Conservation (phyloP, 2,329 filamentous ascomycete species). For the Neofusicoccum sp. region DNA sequence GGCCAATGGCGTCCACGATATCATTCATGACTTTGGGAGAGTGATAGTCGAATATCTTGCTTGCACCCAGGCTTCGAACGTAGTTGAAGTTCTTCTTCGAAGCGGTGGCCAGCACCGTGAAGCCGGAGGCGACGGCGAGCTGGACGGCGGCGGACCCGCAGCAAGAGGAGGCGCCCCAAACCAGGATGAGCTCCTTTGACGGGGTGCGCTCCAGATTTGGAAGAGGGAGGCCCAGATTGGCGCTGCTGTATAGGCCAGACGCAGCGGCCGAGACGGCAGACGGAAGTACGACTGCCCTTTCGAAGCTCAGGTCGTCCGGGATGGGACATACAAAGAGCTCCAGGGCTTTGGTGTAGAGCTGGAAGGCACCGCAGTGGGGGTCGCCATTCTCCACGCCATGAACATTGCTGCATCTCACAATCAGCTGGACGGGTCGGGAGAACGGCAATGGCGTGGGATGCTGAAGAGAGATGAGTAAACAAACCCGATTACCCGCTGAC, state of each 20-base stretch:
- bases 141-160: constrained; percentile 51
- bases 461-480: too few species aligned
- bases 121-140: constrained; percentile 44
- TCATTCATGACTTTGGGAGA: constrained; percentile 12
- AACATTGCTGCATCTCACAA: not conserved
- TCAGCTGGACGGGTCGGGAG: not conserved
- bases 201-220: constrained; percentile 16
- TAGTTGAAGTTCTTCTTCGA: constrained; percentile 46
- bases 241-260: constrained; percentile 7
- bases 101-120: constrained; percentile 46
- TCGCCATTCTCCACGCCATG: constrained; percentile 25
- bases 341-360: constrained; percentile 25
- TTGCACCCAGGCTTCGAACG: constrained; percentile 41
- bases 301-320: constrained; percentile 13
- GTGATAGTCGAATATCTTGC: not conserved
- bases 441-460: not conserved
- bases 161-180: constrained; percentile 54
- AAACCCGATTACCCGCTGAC: constrained; percentile 37
- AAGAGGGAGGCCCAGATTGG: constrained; percentile 1
- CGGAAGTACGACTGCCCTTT: constrained; percentile 13
- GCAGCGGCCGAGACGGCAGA: constrained; percentile 18
- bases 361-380: constrained; percentile 30
- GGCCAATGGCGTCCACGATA: constrained; percentile 10
- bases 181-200: constrained; percentile 35
- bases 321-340: constrained; percentile 8